Percentiles rank a stretch among this genome's conserved stretches.
Evolutionary conservation across 1,284 basidiomycete species (phyloP).

Genomic region (Chalciporus sp.): DNA sequence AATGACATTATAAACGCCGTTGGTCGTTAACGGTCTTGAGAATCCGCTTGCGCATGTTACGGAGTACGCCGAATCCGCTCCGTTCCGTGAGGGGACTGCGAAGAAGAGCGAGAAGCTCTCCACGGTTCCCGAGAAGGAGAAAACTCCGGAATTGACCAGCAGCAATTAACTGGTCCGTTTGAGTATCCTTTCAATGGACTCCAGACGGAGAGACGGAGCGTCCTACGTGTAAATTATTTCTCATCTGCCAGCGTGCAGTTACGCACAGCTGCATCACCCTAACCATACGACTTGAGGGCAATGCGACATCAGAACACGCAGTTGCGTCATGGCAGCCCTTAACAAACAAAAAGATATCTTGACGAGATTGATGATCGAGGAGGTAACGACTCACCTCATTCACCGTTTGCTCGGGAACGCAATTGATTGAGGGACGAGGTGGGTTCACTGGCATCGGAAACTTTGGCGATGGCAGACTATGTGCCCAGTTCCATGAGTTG

Average conservation of each 20-base stretch:
- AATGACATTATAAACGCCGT: conserved; percentile 21
- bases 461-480: neutral
- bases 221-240: conserved; percentile 15
- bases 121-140: conserved; percentile 1
- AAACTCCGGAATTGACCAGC: conserved; percentile 5
- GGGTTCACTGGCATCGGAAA: neutral
- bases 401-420: conserved; percentile 15
- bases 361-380: conserved; percentile 12
- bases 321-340: conserved; percentile 26
- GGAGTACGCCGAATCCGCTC: conserved; percentile 10
- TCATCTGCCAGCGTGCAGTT: conserved; percentile 16
- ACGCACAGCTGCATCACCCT: conserved; percentile 26
- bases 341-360: conserved; percentile 5
- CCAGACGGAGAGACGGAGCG: neutral
- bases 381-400: conserved; percentile 21
- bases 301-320: conserved; percentile 23
- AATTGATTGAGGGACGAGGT: neutral
- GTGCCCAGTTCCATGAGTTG: neutral
- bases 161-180: neutral
- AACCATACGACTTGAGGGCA: conserved; percentile 14
- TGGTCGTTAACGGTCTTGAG: conserved; percentile 5
- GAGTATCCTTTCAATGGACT: neutral
- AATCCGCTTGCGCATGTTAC: conserved; percentile 4
- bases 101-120: conserved; percentile 5
- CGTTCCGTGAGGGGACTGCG: conserved; percentile 6